Percentiles rank a stretch among this genome's conserved stretches.
phyloP scores from a whole-genome alignment of 371 early-diverging fungal genomes.

The Agmasoma carcini region DNA sequence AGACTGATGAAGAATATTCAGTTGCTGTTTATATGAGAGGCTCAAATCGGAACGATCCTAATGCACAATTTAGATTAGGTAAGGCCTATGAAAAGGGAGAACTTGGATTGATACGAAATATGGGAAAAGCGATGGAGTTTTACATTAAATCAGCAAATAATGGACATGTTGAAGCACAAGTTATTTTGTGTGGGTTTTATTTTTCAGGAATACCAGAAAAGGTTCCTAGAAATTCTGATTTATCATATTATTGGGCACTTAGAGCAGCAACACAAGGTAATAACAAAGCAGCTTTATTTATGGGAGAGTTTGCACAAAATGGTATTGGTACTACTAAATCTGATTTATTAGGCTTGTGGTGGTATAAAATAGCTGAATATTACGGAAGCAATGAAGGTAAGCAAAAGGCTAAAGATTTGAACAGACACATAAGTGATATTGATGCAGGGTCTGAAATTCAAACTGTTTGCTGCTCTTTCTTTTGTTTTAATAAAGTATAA shows the following conservation, averaged over 20 bases:
- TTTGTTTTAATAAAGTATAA: too few species aligned
- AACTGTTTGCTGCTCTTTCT: conserved; percentile 17
- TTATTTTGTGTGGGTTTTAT: conserved; percentile 19
- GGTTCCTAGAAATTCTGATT: conserved; percentile 3
- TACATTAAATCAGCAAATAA: conserved; percentile 43
- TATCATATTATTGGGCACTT: conserved; percentile 42
- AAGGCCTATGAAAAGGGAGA: conserved; percentile 45
- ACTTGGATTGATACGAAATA: conserved; percentile 23
- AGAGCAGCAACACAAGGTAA: conserved; percentile 35
- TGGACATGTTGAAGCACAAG: conserved; percentile 50
- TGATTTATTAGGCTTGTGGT: conserved; percentile 45
- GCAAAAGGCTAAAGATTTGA: conserved; percentile 10
- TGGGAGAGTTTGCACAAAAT: conserved; percentile 38
- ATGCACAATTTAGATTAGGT: conserved; percentile 46
- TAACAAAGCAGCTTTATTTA: conserved; percentile 27
- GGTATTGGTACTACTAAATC: conserved; percentile 34
- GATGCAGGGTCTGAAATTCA: conserved; percentile 17
- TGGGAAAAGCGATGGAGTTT: conserved; percentile 32
- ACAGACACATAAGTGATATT: conserved; percentile 10
- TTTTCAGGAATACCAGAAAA: conserved; percentile 20
- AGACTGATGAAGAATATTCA: conserved; percentile 46
- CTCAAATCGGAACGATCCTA: conserved; percentile 45
- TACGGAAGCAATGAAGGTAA: conserved; percentile 29
- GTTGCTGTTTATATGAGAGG: conserved; percentile 47
- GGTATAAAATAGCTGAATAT: conserved; percentile 47